Conservation (phyloP, 2,329 filamentous ascomycete genomes). For the Fusarium sp. region DNA sequence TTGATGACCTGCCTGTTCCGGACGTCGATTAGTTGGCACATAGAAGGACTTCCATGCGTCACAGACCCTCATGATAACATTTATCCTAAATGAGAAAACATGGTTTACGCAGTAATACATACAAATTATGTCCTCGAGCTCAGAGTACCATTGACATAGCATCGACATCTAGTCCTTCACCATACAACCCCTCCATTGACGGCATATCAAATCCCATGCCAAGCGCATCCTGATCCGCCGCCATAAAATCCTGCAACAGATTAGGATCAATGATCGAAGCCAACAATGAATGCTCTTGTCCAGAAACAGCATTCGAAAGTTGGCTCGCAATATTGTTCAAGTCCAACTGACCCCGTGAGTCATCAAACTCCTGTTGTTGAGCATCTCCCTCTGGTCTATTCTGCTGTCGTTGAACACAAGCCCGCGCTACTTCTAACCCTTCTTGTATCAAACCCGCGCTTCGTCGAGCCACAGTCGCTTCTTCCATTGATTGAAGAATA, state of each 20-base stretch:
- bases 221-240: not conserved
- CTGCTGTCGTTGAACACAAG: not conserved
- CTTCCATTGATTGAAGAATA: constrained; percentile 3
- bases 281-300: not conserved
- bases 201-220: not conserved
- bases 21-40: constrained; percentile 13
- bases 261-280: constrained; percentile 5
- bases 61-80: not conserved
- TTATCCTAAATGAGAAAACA: not conserved
- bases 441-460: constrained; percentile 1
- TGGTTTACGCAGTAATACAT: not conserved
- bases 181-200: not conserved
- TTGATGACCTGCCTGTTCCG: constrained; percentile 16
- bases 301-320: not conserved
- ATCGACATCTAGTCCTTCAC: not conserved
- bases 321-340: not conserved
- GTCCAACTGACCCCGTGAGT: not conserved
- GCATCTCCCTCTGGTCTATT: not conserved
- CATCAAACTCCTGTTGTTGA: not conserved
- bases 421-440: not conserved
- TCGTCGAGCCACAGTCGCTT: not conserved
- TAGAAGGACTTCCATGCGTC: too few species aligned
- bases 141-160: not conserved
- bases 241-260: constrained; percentile 5
- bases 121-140: not conserved